These are phyloP conservation scores for Phialemonium atrogriseum DNA, from an alignment of 2,329 filamentous ascomycete genomes.

Conservation along the genomic window DNA sequence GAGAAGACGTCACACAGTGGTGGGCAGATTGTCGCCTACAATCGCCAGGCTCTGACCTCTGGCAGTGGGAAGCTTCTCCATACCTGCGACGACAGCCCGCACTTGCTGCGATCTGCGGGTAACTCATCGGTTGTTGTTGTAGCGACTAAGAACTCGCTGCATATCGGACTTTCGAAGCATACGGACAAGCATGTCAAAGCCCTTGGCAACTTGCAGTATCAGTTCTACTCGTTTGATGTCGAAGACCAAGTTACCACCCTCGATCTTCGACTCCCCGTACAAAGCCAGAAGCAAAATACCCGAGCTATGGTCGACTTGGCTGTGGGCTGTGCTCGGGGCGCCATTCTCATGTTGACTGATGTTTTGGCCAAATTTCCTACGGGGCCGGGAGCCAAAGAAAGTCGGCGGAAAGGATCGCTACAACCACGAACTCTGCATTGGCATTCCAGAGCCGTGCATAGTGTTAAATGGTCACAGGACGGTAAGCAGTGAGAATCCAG, in stretches of 20 bases:
- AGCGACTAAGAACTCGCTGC: conserved; percentile 42
- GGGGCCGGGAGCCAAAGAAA: conserved; percentile 27
- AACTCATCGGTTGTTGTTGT: conserved; percentile 52
- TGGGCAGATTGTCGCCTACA: conserved; percentile 39
- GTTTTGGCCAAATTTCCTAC: conserved; percentile 50
- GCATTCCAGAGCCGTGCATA: conserved; percentile 77
- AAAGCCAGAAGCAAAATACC: conserved; percentile 18
- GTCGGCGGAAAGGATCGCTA: conserved; percentile 35
- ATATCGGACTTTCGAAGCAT: conserved; percentile 46
- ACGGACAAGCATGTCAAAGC: conserved; percentile 20
- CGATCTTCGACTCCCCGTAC: conserved; percentile 45
- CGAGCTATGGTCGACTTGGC: conserved; percentile 50
- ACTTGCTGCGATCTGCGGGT: conserved; percentile 23
- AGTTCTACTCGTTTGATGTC: conserved; percentile 49
- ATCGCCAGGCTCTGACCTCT: conserved; percentile 19
- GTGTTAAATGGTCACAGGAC: conserved; percentile 87
- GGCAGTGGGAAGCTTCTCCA: conserved; percentile 13
- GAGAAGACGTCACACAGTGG: conserved; percentile 28
- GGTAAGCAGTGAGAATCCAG: no score
- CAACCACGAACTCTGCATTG: conserved; percentile 71
- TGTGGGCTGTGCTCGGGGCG: conserved; percentile 67
- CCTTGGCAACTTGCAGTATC: conserved; percentile 39
- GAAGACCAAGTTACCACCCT: conserved; percentile 59
- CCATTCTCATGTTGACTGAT: conserved; percentile 76
- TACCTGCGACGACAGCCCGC: conserved; percentile 15